These are phyloP conservation scores for Akanthomyces dipterigenus DNA, from an alignment of 2,329 filamentous ascomycete species.

Conservation along the genomic window DNA sequence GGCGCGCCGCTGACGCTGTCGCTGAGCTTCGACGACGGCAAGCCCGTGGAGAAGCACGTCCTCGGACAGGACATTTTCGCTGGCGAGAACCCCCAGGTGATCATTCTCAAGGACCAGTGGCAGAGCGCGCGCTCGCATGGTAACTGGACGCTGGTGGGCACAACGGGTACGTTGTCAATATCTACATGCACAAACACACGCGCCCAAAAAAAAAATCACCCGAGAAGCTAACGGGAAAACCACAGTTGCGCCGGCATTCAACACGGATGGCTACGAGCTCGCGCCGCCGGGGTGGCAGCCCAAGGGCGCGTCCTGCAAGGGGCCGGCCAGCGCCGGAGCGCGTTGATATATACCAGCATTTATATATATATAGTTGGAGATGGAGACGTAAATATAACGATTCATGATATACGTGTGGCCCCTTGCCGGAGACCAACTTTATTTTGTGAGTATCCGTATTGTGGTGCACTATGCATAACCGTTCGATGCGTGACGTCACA, in stretches of 20 bases:
- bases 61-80: conserved; percentile 37
- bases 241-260: conserved; percentile 10
- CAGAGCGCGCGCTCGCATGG: conserved; percentile 38
- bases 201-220: neutral
- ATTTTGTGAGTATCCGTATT: neutral
- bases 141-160: conserved; percentile 41
- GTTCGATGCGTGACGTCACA: neutral
- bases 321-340: neutral
- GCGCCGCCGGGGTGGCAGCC: conserved; percentile 8
- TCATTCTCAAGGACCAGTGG: conserved; percentile 35
- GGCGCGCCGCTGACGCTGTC: conserved; percentile 42
- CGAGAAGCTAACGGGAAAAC: neutral
- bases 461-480: neutral
- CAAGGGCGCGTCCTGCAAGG: neutral
- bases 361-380: neutral
- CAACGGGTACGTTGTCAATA: conserved; percentile 13
- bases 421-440: neutral
- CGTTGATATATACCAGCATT: too few relatives aligned
- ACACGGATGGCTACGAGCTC: conserved; percentile 5
- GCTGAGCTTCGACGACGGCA: conserved; percentile 37
- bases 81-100: conserved; percentile 35
- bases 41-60: conserved; percentile 13
- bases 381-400: neutral
- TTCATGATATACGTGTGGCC: neutral
- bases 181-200: neutral